A percentile compares a stretch with the other conserved stretches of the same genome.
These are phyloP conservation scores for Brassica cretica DNA, from an alignment of 345 rosid species.

Conservation along the genomic window DNA sequence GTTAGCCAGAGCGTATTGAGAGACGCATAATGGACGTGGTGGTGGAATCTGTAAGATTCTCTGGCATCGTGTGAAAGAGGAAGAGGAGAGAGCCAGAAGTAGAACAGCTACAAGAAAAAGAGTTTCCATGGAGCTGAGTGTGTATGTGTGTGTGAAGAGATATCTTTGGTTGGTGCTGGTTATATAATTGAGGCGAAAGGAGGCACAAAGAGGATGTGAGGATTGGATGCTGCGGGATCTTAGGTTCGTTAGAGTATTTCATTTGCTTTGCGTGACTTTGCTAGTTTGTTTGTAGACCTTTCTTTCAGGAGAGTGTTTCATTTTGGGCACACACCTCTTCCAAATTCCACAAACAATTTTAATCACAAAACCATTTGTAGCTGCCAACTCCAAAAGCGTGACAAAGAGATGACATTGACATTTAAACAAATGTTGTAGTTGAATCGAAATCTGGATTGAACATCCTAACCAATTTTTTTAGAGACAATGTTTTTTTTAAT, in stretches of 20 bases:
- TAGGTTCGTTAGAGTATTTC: slow-evolving; percentile 21
- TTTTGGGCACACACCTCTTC: slow-evolving; percentile 8
- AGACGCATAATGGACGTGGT: slow-evolving; percentile 60
- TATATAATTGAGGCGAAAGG: slow-evolving; percentile 21
- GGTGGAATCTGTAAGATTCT: slow-evolving; percentile 32
- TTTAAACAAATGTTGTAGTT: neutral
- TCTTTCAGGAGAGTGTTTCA: slow-evolving; percentile 20
- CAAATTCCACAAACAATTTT: slow-evolving; percentile 5
- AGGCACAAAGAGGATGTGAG: slow-evolving; percentile 28
- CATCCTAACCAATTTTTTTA: neutral
- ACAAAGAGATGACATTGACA: neutral
- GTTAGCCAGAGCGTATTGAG: slow-evolving; percentile 67
- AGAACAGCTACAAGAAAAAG: slow-evolving; percentile 23
- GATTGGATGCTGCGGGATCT: slow-evolving; percentile 24
- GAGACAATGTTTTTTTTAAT: neutral
- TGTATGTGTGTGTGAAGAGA: slow-evolving; percentile 1
- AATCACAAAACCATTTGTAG: slow-evolving; percentile 2
- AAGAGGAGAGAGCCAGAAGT: slow-evolving; percentile 11
- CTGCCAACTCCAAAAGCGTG: slow-evolving; percentile 26
- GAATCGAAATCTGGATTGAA: neutral
- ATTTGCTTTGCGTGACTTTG: slow-evolving; percentile 35
- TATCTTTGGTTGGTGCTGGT: slow-evolving; percentile 24
- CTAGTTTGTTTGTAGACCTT: slow-evolving; percentile 32
- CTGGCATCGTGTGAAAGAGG: slow-evolving; percentile 26
- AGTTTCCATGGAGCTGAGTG: slow-evolving; percentile 25